Evolutionary conservation across 192 early-diverging fungal species (phyloP).

Genomic region (Allomyces javanicus): DNA sequence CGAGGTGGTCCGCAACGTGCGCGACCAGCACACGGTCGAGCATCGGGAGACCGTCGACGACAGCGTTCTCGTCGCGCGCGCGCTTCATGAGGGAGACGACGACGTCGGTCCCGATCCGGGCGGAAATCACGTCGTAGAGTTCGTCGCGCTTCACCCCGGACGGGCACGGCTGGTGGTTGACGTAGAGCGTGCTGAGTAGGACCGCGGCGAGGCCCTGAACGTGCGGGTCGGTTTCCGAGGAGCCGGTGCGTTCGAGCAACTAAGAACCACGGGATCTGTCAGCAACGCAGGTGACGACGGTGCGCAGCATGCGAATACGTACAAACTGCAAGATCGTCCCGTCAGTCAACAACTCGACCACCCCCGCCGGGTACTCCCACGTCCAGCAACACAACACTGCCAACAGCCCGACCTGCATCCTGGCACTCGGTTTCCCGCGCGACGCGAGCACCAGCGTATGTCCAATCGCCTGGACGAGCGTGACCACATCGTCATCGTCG

Average conservation of each 20-base stretch:
- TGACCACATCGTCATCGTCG: background rate
- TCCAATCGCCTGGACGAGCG: background rate
- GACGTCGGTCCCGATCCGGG: background rate
- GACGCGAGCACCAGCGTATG: background rate
- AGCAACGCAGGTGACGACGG: too few species aligned
- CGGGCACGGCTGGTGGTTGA: background rate
- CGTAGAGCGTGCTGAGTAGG: background rate
- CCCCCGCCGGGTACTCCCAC: background rate
- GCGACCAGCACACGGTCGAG: background rate
- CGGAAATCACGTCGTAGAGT: background rate
- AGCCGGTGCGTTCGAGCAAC: background rate
- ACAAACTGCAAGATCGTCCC: background rate
- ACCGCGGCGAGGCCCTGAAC: background rate
- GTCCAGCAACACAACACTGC: background rate
- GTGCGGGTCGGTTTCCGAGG: background rate
- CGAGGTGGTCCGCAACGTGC: background rate
- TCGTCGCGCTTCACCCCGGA: background rate
- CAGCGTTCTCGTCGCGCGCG: background rate
- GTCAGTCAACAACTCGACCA: background rate
- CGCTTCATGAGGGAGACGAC: background rate
- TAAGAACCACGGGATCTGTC: background rate
- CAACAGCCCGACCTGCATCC: background rate
- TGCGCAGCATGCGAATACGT: background rate
- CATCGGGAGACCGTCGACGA: too few species aligned
- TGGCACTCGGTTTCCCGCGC: background rate